phyloP scores from a whole-genome alignment of 164 flowering plant genomes.

The Nelumbo lutea region DNA sequence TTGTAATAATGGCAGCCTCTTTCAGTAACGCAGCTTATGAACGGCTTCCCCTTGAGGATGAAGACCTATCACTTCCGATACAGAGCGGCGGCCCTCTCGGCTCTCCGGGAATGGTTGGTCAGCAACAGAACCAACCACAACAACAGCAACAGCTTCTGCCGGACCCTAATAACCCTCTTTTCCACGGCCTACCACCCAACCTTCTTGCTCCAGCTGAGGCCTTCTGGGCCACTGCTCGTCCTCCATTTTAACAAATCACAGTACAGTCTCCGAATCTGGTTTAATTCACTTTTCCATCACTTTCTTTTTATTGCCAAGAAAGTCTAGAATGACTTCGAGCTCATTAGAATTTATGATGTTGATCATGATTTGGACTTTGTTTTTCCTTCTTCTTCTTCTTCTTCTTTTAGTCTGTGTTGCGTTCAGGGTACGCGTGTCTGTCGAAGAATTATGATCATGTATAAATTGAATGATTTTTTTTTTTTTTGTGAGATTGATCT shows the following conservation, averaged over 20 bases:
- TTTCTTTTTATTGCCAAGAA: background rate
- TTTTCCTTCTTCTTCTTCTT: conserved; percentile 19
- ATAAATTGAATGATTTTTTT: conserved; percentile 34
- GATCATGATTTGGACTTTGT: conserved; percentile 1
- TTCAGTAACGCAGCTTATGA: conserved; percentile 93
- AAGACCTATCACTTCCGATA: conserved; percentile 25
- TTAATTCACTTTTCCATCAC: background rate
- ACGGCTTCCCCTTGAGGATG: conserved; percentile 80
- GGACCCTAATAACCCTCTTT: conserved; percentile 42
- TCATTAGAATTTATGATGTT: conserved; percentile 4
- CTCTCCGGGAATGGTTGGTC: conserved; percentile 37
- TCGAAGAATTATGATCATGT: conserved; percentile 32
- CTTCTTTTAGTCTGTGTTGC: conserved; percentile 15
- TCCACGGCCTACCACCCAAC: conserved; percentile 60
- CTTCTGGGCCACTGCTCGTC: conserved; percentile 56
- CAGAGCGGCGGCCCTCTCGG: conserved; percentile 34
- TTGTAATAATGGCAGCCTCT: conserved; percentile 86
- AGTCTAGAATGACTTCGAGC: background rate
- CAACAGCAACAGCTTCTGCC: conserved; percentile 39
- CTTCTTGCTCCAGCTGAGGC: conserved; percentile 59
- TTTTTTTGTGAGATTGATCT: conserved; percentile 26
- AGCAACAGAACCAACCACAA: conserved; percentile 28
- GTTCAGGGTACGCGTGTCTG: conserved; percentile 7
- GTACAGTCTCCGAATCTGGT: conserved; percentile 1
- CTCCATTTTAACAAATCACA: conserved; percentile 40